A percentile compares a stretch with the other conserved stretches of the same genome.
These are phyloP conservation scores for Petrea volubilis DNA, from an alignment of 257 asterid genomes.

Conservation along the genomic window DNA sequence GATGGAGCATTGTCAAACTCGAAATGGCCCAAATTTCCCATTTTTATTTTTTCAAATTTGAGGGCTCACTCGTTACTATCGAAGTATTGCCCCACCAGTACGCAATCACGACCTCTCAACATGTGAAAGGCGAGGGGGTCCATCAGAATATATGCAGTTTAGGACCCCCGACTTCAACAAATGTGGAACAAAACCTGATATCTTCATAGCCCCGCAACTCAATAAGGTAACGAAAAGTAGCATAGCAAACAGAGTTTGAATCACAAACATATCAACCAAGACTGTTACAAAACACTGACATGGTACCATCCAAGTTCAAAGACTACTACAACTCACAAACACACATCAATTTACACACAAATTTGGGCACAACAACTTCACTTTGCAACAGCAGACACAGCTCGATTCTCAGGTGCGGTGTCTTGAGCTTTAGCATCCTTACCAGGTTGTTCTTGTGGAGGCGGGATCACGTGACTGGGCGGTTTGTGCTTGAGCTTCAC, in stretches of 20 bases:
- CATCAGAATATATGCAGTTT: no score
- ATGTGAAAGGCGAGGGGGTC: no score
- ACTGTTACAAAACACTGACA: neutral
- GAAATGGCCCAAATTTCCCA: neutral
- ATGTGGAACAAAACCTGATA: no score
- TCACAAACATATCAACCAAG: neutral
- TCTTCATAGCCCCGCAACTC: no score
- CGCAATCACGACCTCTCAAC: no score
- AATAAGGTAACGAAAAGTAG: neutral
- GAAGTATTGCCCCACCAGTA: no score
- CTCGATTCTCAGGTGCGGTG: neutral
- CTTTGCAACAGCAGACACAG: conserved; percentile 8
- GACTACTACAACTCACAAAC: neutral
- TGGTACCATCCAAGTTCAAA: conserved; percentile 1
- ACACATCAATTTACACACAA: neutral
- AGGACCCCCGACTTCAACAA: no score
- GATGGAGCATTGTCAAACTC: neutral
- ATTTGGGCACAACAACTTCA: conserved; percentile 6
- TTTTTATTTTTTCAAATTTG: no score
- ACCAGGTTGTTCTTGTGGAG: conserved; percentile 20
- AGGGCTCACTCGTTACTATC: no score
- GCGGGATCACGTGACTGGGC: conserved; percentile 36
- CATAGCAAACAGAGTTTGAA: neutral
- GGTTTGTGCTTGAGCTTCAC: conserved; percentile 56
- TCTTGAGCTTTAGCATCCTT: conserved; percentile 28